phyloP scores from a whole-genome alignment of 306 rosid species.

The Fragaria iinumae region DNA sequence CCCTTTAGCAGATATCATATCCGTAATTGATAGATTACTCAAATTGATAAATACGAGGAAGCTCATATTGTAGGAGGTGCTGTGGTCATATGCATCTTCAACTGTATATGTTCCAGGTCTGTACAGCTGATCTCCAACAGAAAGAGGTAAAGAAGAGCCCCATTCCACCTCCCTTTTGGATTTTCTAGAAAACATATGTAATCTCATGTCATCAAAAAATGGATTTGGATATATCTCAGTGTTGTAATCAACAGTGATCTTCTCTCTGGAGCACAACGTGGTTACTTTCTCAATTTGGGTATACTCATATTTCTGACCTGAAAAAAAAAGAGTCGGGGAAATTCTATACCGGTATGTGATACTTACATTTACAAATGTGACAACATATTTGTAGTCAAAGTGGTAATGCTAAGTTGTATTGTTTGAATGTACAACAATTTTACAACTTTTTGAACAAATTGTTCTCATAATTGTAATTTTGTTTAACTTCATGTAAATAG shows the following conservation, averaged over 20 bases:
- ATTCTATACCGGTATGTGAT: too few relatives aligned
- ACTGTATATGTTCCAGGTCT: background rate
- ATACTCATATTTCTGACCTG: constrained; percentile 26
- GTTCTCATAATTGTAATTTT: too few relatives aligned
- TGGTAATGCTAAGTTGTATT: too few relatives aligned
- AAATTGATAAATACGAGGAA: background rate
- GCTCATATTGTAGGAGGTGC: background rate
- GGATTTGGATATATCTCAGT: background rate
- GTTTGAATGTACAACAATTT: too few relatives aligned
- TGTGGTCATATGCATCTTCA: background rate
- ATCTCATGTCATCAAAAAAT: background rate
- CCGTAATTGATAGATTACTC: background rate
- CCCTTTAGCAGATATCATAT: constrained; percentile 46
- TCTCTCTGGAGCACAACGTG: constrained; percentile 23
- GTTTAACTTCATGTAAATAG: too few relatives aligned
- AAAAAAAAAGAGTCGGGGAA: too few relatives aligned
- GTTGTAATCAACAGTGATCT: background rate
- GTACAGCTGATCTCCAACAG: background rate
- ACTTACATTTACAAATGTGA: too few relatives aligned
- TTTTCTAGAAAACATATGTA: background rate
- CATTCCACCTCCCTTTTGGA: background rate
- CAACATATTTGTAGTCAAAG: too few relatives aligned
- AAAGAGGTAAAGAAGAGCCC: background rate
- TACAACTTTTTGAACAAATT: too few relatives aligned
- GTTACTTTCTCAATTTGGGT: constrained; percentile 33